Conservation (phyloP, 257 asterid species). For the Nicotiana benthamiana region DNA sequence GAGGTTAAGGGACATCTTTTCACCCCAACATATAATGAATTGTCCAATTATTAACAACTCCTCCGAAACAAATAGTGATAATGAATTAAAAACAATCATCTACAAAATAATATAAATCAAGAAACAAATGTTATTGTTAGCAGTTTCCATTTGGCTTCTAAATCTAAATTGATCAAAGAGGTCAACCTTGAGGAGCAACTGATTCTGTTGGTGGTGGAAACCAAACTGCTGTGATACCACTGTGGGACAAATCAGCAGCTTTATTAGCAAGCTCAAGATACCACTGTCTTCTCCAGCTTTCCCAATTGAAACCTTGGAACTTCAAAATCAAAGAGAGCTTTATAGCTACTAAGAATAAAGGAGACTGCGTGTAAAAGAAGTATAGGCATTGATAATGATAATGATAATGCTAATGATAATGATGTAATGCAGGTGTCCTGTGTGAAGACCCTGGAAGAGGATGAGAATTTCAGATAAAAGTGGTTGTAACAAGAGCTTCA, state of each 20-base stretch:
- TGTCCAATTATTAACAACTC: neutral
- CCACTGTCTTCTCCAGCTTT: conserved; percentile 38
- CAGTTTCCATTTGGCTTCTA: neutral
- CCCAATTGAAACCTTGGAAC: conserved; percentile 50
- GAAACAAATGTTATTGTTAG: neutral
- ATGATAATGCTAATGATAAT: neutral
- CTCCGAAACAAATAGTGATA: neutral
- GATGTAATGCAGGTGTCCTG: neutral
- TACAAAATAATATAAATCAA: neutral
- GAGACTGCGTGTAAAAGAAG: neutral
- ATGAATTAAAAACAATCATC: neutral
- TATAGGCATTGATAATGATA: neutral
- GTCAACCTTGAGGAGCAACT: conserved; percentile 40
- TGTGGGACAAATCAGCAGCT: conserved; percentile 37
- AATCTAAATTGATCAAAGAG: neutral
- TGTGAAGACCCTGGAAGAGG: neutral
- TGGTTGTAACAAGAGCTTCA: neutral
- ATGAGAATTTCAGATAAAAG: neutral
- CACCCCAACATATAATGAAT: neutral
- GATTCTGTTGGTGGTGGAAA: conserved; percentile 42
- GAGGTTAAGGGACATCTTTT: neutral
- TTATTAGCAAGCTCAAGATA: conserved; percentile 31
- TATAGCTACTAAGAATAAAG: neutral
- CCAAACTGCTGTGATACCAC: conserved; percentile 40
- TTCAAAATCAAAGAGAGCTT: conserved; percentile 13